Base-by-base conservation (phyloP, 805 yeast species). In the Saccharomycopsis javanensis region DNA sequence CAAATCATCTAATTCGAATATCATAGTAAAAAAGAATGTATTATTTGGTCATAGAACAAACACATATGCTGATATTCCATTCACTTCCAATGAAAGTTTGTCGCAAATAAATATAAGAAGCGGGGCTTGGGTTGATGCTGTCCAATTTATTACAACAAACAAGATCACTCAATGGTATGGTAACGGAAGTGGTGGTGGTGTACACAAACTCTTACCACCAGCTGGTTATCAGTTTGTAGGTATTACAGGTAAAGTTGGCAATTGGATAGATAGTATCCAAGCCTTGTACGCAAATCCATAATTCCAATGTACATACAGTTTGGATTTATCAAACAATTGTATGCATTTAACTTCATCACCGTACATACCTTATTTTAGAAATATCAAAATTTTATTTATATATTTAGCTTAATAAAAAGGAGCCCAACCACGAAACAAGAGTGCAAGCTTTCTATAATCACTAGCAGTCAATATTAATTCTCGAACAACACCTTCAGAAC, bases 71-170 rank as follows among this genome's bases (percentile, higher is more conserved):
- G 90, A 85, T 59, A 78, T 85, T 58, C 67, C 66, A 1, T 64
- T 90, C n/a, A 71, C 72, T 2, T 68, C 67, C 0, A 87, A 82
- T 51, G 96, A 92, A 66, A 58, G 62, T 8, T 72, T 92, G 6
- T 67, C 74, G 2, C 85, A 84, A 27, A 72, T 91, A 56, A 75
- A 77, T 48, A 71, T 89, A 51, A 75, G 96, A 62, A 75, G 81
- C 46, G 98, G 98, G 10, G 82, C 76, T 1, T 94, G 98, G 97
- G 74, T 94, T 4, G 98, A 94, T 73, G 96, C 85, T 1, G 72
- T 88, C 23, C 94, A 87, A 66, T 72, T 94, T 34, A 74, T 82
- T 18, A 86, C 96, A 2, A 73, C 71, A 57, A 66, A 66, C 3
- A 73, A 82, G 60, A 64, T 72, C 1, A 79, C 85, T 42, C 76